Percentiles rank a stretch among this genome's conserved stretches.
Evolutionary conservation across 352 stramenopile species (phyloP).

Genomic region (Phytophthora pistaciae): DNA sequence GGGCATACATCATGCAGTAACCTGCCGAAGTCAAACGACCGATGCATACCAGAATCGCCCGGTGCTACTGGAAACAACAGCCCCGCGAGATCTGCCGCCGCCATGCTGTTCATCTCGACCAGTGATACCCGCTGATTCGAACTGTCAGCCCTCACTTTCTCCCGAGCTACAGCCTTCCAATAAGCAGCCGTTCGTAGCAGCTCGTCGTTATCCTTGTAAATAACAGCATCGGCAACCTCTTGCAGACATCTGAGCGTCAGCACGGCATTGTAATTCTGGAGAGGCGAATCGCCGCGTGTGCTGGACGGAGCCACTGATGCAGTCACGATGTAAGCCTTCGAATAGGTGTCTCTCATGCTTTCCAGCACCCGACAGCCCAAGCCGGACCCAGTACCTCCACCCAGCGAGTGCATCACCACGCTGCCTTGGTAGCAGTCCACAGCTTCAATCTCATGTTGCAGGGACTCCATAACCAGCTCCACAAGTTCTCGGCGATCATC

Average conservation of each 20-base stretch:
- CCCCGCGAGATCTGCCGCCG: conserved; percentile 66
- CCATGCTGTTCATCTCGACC: conserved; percentile 66
- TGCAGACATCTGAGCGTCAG: conserved; percentile 78
- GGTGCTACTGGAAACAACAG: conserved; percentile 55
- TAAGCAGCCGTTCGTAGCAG: conserved; percentile 62
- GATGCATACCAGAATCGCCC: conserved; percentile 9
- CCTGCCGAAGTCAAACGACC: conserved; percentile 63
- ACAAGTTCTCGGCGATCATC: conserved; percentile 60
- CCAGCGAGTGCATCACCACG: conserved; percentile 83
- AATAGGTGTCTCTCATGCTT: conserved; percentile 82
- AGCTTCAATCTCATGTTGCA: conserved; percentile 76
- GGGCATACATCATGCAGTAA: conserved; percentile 73
- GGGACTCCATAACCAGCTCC: conserved; percentile 77
- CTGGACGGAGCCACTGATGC: conserved; percentile 77
- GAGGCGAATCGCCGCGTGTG: conserved; percentile 68
- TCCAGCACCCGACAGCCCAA: conserved; percentile 87
- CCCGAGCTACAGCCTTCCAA: conserved; percentile 49
- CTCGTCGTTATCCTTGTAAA: conserved; percentile 92
- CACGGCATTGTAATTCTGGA: conserved; percentile 91
- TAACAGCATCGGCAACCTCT: conserved; percentile 73
- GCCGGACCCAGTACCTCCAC: conserved; percentile 83
- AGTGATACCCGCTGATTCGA: conserved; percentile 48
- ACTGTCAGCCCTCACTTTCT: conserved; percentile 5
- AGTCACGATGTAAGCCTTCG: conserved; percentile 71
- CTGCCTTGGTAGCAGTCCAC: conserved; percentile 77